Evolutionary conservation across 345 rosid genomes (phyloP).

Genomic region (Aquilaria malaccensis): DNA sequence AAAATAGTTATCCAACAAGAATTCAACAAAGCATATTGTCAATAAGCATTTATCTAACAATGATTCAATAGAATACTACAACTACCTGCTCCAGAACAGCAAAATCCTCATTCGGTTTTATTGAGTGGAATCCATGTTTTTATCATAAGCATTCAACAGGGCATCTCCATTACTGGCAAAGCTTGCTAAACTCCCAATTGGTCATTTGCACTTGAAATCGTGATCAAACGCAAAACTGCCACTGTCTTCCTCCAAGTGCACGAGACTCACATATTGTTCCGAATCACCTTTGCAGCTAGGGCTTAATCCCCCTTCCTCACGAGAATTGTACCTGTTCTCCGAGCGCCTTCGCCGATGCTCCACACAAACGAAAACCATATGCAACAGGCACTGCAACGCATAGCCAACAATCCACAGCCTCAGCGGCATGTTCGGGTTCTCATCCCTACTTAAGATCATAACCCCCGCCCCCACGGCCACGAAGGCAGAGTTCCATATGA

Average conservation of each 20-base stretch:
- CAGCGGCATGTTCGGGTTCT: slow-evolving; percentile 64
- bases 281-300: slow-evolving; percentile 40
- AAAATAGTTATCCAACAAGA: no score
- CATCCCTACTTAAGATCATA: slow-evolving; percentile 52
- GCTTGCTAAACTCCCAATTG: slow-evolving; percentile 24
- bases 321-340: slow-evolving; percentile 25
- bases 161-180: slow-evolving; percentile 25
- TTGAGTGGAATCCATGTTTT: slow-evolving; percentile 10
- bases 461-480: slow-evolving; percentile 62
- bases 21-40: no score
- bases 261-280: slow-evolving; percentile 54
- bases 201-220: slow-evolving; percentile 13
- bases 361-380: slow-evolving; percentile 71
- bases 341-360: slow-evolving; percentile 61
- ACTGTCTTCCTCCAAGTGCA: slow-evolving; percentile 54
- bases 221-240: slow-evolving; percentile 38
- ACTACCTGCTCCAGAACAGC: slow-evolving; percentile 87
- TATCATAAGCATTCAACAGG: no score
- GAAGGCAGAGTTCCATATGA: slow-evolving; percentile 80
- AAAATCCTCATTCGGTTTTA: slow-evolving; percentile 79
- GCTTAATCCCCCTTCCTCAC: slow-evolving; percentile 44
- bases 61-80: not conserved
- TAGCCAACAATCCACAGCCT: slow-evolving; percentile 84
- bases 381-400: slow-evolving; percentile 75
- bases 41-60: no score